These are phyloP conservation scores for Lignosus rhinocerotis DNA, from an alignment of 1,284 basidiomycete genomes.

Conservation along the genomic window DNA sequence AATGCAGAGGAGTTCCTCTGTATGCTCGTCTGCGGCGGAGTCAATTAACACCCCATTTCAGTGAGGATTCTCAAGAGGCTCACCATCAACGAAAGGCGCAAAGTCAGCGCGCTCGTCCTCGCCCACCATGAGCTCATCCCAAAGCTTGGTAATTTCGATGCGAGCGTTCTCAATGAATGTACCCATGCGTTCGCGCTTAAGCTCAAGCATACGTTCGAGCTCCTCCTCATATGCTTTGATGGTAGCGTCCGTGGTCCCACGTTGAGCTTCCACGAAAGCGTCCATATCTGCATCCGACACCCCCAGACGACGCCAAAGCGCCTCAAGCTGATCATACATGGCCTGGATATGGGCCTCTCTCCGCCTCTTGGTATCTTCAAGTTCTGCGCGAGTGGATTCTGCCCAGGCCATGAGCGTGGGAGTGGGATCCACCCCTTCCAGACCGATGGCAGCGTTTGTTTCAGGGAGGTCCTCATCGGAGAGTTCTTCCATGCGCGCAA, in stretches of 20 bases:
- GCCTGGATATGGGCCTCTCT: slow-evolving; percentile 79
- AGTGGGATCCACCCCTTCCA: slow-evolving; percentile 67
- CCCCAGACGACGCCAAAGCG: slow-evolving; percentile 78
- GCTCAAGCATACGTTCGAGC: slow-evolving; percentile 84
- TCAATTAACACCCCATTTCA: background rate
- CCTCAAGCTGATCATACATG: slow-evolving; percentile 85
- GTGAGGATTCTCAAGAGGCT: slow-evolving; percentile 24
- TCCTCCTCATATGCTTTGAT: slow-evolving; percentile 86
- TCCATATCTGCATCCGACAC: slow-evolving; percentile 76
- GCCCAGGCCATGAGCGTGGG: slow-evolving; percentile 67
- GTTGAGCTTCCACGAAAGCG: slow-evolving; percentile 75
- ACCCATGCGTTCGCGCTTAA: slow-evolving; percentile 87
- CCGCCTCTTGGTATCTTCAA: slow-evolving; percentile 67
- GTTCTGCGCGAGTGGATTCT: slow-evolving; percentile 49
- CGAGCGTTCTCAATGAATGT: slow-evolving; percentile 85
- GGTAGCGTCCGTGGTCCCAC: slow-evolving; percentile 75
- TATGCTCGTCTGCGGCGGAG: slow-evolving; percentile 69
- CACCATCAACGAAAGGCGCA: slow-evolving; percentile 79
- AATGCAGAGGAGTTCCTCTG: slow-evolving; percentile 83
- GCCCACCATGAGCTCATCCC: slow-evolving; percentile 86
- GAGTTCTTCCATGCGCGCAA: slow-evolving; percentile 62
- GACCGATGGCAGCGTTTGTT: slow-evolving; percentile 46
- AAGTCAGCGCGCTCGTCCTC: slow-evolving; percentile 84
- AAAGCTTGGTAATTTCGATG: slow-evolving; percentile 78
- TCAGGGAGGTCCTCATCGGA: slow-evolving; percentile 48